Evolutionary conservation across 805 yeast species (phyloP), one percentile per base, ranked within the genome.

Genomic region (Nakazawaea pomicola): DNA sequence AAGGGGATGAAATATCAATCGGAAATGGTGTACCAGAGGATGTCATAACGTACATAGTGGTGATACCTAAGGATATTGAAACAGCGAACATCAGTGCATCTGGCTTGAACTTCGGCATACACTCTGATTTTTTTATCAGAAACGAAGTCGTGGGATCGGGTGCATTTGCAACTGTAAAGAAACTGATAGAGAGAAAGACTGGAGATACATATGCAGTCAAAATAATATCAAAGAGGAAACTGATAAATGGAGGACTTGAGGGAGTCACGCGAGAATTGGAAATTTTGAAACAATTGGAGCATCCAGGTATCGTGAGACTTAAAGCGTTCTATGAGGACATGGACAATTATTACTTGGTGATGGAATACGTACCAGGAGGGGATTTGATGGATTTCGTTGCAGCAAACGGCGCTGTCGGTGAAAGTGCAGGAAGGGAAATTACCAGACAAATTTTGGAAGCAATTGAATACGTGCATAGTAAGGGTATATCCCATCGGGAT

Each of bases 351-450:
- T 91, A 87, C 58, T 67, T 93, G 48, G 91, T 93, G 6, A 91
- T 93, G 97, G 99, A 93, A 56, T 85, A 81, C 53, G 95, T 93
- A 20, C 82, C 95, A 2, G 97, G 97, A 12, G 99, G 99, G 19
- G 99, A 93, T 60, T 67, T 93, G 39, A 93, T 93, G 99, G 99
- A 93, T 64, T 90, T 87, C 62, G 95, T 91, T 2, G 91, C 95
- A 1, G 86, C 89, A 2, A 83, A 86, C 60, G 97, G 97, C 12
- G 78, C 91, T 2, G 84, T 93, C 15, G 91, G 91, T 11, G 99
- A 93, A 60, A 89, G 79, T 36, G 93, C 95, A 3, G 85, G 90
- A 7, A 80, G 84, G 50, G 96, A 86, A 46, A 86, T 93, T 19
- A 74, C 95, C 2, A 76, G 77, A 49, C 99, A 93, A 60, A 80